phyloP scores from a whole-genome alignment of 2,329 filamentous ascomycete species.

The Escovopsis sp. region DNA sequence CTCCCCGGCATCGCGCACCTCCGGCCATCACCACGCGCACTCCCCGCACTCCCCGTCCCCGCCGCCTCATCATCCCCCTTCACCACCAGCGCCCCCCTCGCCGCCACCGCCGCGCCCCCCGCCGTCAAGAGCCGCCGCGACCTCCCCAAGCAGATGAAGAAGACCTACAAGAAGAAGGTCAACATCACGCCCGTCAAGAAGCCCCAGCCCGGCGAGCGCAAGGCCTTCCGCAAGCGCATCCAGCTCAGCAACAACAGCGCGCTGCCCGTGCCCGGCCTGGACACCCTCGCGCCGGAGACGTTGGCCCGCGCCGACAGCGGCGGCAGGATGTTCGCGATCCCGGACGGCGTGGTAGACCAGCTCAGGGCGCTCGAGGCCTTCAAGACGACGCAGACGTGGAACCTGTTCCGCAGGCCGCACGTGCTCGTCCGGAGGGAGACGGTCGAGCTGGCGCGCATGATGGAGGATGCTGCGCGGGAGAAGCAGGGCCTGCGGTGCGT shows the following conservation, averaged over 20 bases:
- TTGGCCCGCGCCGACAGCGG: slow-evolving; percentile 38
- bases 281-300: slow-evolving; percentile 40
- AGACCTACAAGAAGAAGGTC: slow-evolving; percentile 37
- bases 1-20: slow-evolving; percentile 17
- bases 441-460: slow-evolving; percentile 48
- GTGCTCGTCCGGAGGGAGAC: slow-evolving; percentile 66
- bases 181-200: slow-evolving; percentile 32
- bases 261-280: slow-evolving; percentile 54
- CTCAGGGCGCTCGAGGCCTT: slow-evolving; percentile 78
- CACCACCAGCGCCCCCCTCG: slow-evolving; percentile 19
- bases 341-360: slow-evolving; percentile 57
- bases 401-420: slow-evolving; percentile 67
- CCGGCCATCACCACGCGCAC: no score
- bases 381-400: slow-evolving; percentile 80
- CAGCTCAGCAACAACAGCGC: slow-evolving; percentile 92
- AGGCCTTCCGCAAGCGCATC: slow-evolving; percentile 74
- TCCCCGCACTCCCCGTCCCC: slow-evolving; percentile 11
- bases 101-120: slow-evolving; percentile 14
- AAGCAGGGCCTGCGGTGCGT: slow-evolving; percentile 48
- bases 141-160: slow-evolving; percentile 23
- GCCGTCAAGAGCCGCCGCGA: slow-evolving; percentile 20
- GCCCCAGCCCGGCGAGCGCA: slow-evolving; percentile 65
- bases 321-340: slow-evolving; percentile 55
- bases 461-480: slow-evolving; percentile 37
- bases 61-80: slow-evolving; percentile 23